phyloP scores from a whole-genome alignment of 148 eudicot species.

The Amaranthus hypochondriacus region DNA sequence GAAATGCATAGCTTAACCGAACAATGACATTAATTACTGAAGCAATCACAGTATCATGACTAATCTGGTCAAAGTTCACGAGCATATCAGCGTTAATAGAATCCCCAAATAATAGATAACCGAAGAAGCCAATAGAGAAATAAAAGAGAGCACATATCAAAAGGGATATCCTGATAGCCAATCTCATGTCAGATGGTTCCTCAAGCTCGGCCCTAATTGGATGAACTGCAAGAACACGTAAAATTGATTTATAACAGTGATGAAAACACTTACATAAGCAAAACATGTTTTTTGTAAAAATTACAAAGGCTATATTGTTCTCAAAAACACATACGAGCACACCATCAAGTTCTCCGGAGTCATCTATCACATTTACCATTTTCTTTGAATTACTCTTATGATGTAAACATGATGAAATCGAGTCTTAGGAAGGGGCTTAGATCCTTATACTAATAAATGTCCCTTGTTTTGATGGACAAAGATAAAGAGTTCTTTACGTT shows the following conservation, averaged over 20 bases:
- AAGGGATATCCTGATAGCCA: constrained; percentile 72
- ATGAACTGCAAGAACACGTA: constrained; percentile 58
- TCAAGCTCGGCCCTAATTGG: constrained; percentile 82
- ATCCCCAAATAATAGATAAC: constrained; percentile 83
- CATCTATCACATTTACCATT: not conserved
- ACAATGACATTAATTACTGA: constrained; percentile 49
- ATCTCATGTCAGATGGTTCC: constrained; percentile 68
- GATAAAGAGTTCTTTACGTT: no score
- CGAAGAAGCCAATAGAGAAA: constrained; percentile 87
- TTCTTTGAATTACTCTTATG: not conserved
- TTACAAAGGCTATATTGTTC: not conserved
- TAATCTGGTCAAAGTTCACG: constrained; percentile 65
- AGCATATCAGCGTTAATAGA: constrained; percentile 83
- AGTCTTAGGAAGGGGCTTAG: no score
- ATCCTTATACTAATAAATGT: no score
- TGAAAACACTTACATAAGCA: not conserved
- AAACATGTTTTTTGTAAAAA: not conserved
- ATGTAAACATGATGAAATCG: no score
- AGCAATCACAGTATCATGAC: constrained; percentile 39
- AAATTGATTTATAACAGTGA: not conserved
- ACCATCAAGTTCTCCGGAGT: not conserved
- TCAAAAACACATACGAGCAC: not conserved
- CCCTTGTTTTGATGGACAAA: no score
- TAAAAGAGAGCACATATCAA: constrained; percentile 65
- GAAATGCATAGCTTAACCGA: constrained; percentile 78